These are phyloP conservation scores for Trifolium subterraneum DNA, from an alignment of 306 rosid genomes.

Conservation along the genomic window DNA sequence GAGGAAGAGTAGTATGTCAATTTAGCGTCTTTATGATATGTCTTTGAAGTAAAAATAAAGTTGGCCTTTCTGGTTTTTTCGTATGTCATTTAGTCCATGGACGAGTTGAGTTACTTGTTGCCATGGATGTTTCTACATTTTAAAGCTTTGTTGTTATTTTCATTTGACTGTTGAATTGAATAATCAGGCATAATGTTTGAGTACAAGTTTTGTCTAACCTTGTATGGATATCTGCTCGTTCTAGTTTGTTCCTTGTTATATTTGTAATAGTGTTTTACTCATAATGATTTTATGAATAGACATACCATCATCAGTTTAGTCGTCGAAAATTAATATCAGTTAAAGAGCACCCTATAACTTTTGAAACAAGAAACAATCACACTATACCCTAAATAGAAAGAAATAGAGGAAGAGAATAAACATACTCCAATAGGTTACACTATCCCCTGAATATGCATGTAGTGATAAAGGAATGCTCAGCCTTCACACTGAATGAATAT, in stretches of 20 bases:
- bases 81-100: not conserved
- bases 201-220: not conserved
- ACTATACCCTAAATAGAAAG: too few relatives aligned
- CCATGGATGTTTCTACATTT: not conserved
- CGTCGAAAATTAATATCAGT: too few relatives aligned
- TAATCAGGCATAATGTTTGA: not conserved
- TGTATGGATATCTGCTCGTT: not conserved
- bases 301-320: too few relatives aligned
- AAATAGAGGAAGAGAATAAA: too few relatives aligned
- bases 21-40: slow-evolving; percentile 14
- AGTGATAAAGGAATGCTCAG: too few relatives aligned
- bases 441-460: too few relatives aligned
- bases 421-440: too few relatives aligned
- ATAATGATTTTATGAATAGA: too few relatives aligned
- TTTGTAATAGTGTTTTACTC: too few relatives aligned
- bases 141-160: not conserved
- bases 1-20: slow-evolving; percentile 52
- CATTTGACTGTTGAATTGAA: not conserved
- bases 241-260: not conserved
- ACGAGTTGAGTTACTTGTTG: not conserved
- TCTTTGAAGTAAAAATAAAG: not conserved
- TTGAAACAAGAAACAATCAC: too few relatives aligned
- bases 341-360: too few relatives aligned
- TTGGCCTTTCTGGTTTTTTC: not conserved
- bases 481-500: too few relatives aligned